Evolutionary conservation across 805 yeast genomes (phyloP), one percentile per base, ranked within the genome.

Genomic region (Tetrapisispora taiwanensis): DNA sequence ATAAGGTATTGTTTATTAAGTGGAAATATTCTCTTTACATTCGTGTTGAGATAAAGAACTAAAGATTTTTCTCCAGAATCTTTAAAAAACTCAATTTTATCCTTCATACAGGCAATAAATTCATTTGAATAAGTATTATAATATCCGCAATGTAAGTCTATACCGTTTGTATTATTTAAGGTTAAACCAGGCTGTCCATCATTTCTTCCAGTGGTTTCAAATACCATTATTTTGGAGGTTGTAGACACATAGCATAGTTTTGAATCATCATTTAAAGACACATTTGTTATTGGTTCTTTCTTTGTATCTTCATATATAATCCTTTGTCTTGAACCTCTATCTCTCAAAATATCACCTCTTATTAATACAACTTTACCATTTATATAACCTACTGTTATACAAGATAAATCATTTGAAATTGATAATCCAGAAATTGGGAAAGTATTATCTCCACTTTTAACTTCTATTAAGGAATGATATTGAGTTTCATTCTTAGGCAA

Each of bases 251-350:
- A 88, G 14, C 88, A 63, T 28, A 75, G 64, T 1, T 74, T 71
- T 14, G 71, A 71, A 40, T 75, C 73, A 27, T 58, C 50, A 40
- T 62, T 71, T 51, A 89, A 75, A 26, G 75, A 73, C 1, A 90
- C 63, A 0, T 85, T 82, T 0, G 97, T 90, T 17, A 92, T 73
- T 1, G 97, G 95, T 40, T 86, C 92, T 2, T 71, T 66, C 14
- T 65, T 63, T 5, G 51, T 36, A 42, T 80, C 75, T 46, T 82
- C 85, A 57, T 79, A 85, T 1, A 89, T 79, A 0, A 82, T 60
- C 26, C 97, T 69, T 55, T 90, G 97, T 50, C 92, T 76, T 9
- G 95, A 79, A 0, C 97, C 97, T 46, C 95, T 69, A 57, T 92
- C 98, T 52, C 88, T 77, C 7, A 86, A 52, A 28, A 92, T 62